phyloP scores from a whole-genome alignment of 192 early-diverging fungal species.

The Podila horticola region DNA sequence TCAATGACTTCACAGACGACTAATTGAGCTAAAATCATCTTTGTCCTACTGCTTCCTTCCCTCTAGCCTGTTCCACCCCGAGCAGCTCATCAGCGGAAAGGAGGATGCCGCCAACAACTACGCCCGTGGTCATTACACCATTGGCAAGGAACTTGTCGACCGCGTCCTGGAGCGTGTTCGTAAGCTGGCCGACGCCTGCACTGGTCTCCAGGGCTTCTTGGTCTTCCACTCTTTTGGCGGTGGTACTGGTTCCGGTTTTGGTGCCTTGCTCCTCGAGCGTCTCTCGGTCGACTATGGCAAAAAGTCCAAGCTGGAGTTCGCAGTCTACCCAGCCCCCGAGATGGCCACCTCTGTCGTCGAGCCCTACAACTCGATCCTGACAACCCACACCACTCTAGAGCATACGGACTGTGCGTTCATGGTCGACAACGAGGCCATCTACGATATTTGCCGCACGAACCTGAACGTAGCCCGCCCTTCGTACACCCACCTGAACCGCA shows the following conservation, averaged over 20 bases:
- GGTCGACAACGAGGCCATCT: conserved; percentile 99
- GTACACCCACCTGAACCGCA: conserved; percentile 96
- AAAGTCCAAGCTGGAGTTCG: conserved; percentile 99
- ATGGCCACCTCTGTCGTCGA: conserved; percentile 97
- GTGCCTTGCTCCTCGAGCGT: conserved; percentile 97
- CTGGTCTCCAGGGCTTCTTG: conserved; percentile 98
- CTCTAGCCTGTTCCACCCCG: conserved; percentile 66
- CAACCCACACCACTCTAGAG: conserved; percentile 98
- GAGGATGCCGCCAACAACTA: conserved; percentile 99
- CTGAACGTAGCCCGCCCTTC: conserved; percentile 97
- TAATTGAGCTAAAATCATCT: background rate
- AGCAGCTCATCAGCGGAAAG: conserved; percentile 99
- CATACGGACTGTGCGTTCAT: conserved; percentile 99
- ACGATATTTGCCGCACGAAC: conserved; percentile 99
- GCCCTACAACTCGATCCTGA: conserved; percentile 99
- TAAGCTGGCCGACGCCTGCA: conserved; percentile 98
- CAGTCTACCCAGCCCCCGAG: conserved; percentile 98
- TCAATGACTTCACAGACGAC: background rate
- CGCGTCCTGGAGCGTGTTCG: conserved; percentile 95
- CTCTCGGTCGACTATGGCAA: conserved; percentile 99
- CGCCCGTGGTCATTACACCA: conserved; percentile 99
- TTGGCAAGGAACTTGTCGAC: conserved; percentile 99
- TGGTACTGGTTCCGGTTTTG: conserved; percentile 99
- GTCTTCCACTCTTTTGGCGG: conserved; percentile 99
- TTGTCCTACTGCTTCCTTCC: background rate